Base-by-base conservation (phyloP, 129 eudicot genomes). In the Sambucus nigra region DNA sequence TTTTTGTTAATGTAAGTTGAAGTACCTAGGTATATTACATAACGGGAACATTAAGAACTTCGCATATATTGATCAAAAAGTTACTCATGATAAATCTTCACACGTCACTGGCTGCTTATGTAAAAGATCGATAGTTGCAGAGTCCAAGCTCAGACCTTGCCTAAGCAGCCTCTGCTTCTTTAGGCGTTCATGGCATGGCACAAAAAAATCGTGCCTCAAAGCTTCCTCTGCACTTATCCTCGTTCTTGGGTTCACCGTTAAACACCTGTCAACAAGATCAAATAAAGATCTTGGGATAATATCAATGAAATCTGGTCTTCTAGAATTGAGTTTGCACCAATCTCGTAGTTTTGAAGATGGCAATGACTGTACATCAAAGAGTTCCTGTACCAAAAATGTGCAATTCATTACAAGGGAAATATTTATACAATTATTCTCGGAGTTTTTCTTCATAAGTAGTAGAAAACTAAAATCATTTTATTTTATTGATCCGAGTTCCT, bases 171-270 rank as follows among this genome's bases (percentile, higher is more conserved):
- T 78, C 11, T 62, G 76, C 64, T 61, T 85, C 68, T 70, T 73
- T 4, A 76, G n/a, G 5, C 57, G 49, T 51, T 76, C 70, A 23
- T 53, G 67, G 66, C 99, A 92, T 24, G 94, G 87, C 21, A 51
- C 44, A 14, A 92, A 92, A 55, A 92, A 92, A 31, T 82, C 94
- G 8, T 86, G 99, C 53, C 65, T 58, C 5, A 92, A 76, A 55
- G 99, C 99, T 32, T 92, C 94, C 47, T 86, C 87, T 11, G 99
- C 96, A 47, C 82, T 82, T 27, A 92, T 72, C 60, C 99, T 82
- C 45, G 55, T 33, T 54, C 99, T 81, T 13, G 99, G 96, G 69
- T 86, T 92, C 56, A 82, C 96, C 18, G 77, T 80, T 59, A 92
- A 82, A 61, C 99, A 92, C 76, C 82, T 92, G 52, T 86, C 85